These are phyloP conservation scores for Epichloe baconii DNA, from an alignment of 2,329 filamentous ascomycete genomes.

Conservation along the genomic window DNA sequence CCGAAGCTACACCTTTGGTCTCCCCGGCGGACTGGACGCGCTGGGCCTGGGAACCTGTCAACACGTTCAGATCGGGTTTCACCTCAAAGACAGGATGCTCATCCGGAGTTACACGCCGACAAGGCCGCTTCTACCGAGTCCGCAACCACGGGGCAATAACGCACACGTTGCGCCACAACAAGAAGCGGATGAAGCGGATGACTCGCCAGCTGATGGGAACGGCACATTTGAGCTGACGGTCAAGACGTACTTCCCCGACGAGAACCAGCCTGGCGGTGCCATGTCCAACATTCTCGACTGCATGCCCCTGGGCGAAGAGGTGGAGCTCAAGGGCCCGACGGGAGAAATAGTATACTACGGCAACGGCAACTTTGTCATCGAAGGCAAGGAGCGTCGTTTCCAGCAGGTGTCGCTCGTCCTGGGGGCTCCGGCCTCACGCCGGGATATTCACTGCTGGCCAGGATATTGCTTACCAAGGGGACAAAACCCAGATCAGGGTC, in stretches of 20 bases:
- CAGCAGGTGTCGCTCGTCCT: conserved; percentile 33
- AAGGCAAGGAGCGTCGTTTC: conserved; percentile 27
- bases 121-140: conserved; percentile 24
- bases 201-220: conserved; percentile 17
- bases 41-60: conserved; percentile 37
- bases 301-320: conserved; percentile 31
- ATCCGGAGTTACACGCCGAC: conserved; percentile 38
- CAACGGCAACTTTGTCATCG: conserved; percentile 31
- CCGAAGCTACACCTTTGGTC: conserved; percentile 29
- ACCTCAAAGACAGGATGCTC: conserved; percentile 36
- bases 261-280: conserved; percentile 36
- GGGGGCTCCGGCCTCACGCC: conserved; percentile 39
- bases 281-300: conserved; percentile 39
- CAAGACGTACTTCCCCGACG: conserved; percentile 37
- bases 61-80: conserved; percentile 39
- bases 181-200: background rate
- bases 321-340: conserved; percentile 37
- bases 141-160: background rate
- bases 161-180: background rate
- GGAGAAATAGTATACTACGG: conserved; percentile 37
- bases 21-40: conserved; percentile 24
- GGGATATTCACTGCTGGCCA: conserved; percentile 34
- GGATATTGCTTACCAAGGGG: conserved; percentile 21
- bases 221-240: conserved; percentile 35
- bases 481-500: conserved; percentile 26